Evolutionary conservation across 1,284 basidiomycete species (phyloP).

Genomic region (Pholiota adiposa): DNA sequence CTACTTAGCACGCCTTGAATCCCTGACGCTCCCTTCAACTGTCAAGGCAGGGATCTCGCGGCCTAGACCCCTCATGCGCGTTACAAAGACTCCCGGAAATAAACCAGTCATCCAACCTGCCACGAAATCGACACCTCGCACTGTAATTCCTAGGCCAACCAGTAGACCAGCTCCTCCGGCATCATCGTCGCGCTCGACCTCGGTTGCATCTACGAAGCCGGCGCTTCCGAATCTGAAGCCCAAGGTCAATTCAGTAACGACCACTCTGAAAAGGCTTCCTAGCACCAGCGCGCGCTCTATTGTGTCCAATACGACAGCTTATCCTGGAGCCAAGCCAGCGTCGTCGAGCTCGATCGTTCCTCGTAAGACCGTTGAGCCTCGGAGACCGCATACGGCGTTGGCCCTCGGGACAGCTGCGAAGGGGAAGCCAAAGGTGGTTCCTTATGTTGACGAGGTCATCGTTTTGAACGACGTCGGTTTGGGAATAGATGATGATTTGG

Average conservation of each 20-base stretch:
- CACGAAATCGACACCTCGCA: not conserved
- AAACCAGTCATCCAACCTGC: not conserved
- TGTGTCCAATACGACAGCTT: not conserved
- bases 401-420: constrained; percentile 1
- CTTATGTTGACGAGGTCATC: not conserved
- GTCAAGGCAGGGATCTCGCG: not conserved
- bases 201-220: not conserved
- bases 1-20: constrained; percentile 19
- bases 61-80: not conserved
- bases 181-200: not conserved
- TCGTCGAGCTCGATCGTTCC: not conserved
- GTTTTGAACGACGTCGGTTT: constrained; percentile 3
- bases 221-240: not conserved
- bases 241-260: not conserved
- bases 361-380: not conserved
- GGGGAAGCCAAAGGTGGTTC: not conserved
- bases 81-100: not conserved
- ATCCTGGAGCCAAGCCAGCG: constrained; percentile 6
- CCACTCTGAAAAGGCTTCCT: not conserved
- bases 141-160: not conserved
- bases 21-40: not conserved
- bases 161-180: not conserved
- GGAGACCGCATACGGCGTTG: constrained; percentile 20
- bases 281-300: not conserved
- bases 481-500: constrained; percentile 11